Percentiles rank a stretch among this genome's conserved stretches.
These are phyloP conservation scores for Chrysanthemum lavandulifolium DNA, from an alignment of 129 eudicot genomes.

Conservation along the genomic window DNA sequence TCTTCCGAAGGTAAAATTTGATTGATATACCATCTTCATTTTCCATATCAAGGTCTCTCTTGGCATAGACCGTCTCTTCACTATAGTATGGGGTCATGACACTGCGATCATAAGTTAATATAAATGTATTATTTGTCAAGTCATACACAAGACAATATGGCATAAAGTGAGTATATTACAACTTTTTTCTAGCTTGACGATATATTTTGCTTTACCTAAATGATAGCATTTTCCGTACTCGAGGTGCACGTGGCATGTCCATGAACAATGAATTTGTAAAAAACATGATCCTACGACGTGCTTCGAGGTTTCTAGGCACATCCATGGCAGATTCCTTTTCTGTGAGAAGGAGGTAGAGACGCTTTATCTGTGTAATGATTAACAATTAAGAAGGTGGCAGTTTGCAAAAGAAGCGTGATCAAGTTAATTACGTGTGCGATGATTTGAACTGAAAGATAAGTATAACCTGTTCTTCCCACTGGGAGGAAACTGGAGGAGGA, in stretches of 20 bases:
- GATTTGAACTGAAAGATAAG: background rate
- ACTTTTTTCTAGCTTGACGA: background rate
- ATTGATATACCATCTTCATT: conserved; percentile 85
- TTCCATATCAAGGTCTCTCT: conserved; percentile 69
- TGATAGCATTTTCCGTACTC: conserved; percentile 29
- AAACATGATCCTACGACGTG: conserved; percentile 35
- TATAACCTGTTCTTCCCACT: conserved; percentile 16
- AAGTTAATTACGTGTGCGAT: background rate
- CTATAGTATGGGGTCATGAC: conserved; percentile 40
- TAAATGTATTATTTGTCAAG: background rate
- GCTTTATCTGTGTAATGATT: conserved; percentile 24
- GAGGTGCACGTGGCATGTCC: conserved; percentile 36
- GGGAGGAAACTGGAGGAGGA: conserved; percentile 17
- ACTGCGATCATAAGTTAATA: conserved; percentile 41
- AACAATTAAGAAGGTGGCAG: conserved; percentile 9
- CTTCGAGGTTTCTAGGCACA: conserved; percentile 34
- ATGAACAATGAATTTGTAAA: conserved; percentile 64
- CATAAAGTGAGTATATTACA: background rate
- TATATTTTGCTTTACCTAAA: conserved; percentile 15
- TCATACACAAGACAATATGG: background rate
- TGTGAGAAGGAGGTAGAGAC: conserved; percentile 27
- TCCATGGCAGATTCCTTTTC: conserved; percentile 35
- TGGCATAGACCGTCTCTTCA: conserved; percentile 38
- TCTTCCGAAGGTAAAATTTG: conserved; percentile 68
- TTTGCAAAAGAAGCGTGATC: background rate